A percentile compares a stretch with the other conserved stretches of the same genome.
Conservation (phyloP, 352 stramenopile species). For the Globisporangium megalacanthum region DNA sequence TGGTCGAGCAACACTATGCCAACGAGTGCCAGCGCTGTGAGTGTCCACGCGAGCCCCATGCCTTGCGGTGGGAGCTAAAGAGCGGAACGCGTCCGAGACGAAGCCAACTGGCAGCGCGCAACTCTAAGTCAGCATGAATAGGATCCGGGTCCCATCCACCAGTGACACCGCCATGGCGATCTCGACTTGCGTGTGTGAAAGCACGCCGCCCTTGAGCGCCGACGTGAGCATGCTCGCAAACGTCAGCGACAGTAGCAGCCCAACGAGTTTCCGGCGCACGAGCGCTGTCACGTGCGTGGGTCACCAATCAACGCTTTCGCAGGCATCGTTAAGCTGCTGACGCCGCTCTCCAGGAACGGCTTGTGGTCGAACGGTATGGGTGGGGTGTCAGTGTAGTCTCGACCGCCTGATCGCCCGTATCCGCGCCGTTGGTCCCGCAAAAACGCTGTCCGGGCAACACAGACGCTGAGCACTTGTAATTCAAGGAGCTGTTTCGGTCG, state of each 20-base stretch:
- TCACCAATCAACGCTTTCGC: background rate
- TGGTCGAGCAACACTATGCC: constrained; percentile 32
- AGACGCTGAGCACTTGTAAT: background rate
- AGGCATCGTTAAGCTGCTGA: too few species aligned
- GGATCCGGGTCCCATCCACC: constrained; percentile 26
- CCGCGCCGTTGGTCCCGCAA: background rate
- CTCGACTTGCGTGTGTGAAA: constrained; percentile 28
- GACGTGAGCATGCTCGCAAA: constrained; percentile 36
- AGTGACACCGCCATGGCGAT: constrained; percentile 33
- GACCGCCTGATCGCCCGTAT: constrained; percentile 6
- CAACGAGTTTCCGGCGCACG: constrained; percentile 18
- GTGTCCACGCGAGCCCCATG: constrained; percentile 16
- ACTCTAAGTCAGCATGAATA: constrained; percentile 36
- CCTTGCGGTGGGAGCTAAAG: constrained; percentile 10
- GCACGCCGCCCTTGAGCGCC: constrained; percentile 34
- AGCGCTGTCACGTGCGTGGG: constrained; percentile 18
- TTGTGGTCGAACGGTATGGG: constrained; percentile 18
- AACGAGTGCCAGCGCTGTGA: constrained; percentile 26
- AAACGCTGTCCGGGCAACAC: constrained; percentile 9
- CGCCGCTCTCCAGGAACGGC: constrained; percentile 13
- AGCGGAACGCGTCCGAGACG: constrained; percentile 15
- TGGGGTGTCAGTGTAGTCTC: constrained; percentile 23
- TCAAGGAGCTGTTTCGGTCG: background rate
- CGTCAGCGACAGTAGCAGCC: constrained; percentile 30
- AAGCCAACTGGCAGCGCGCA: constrained; percentile 19